Percentiles rank a stretch among this genome's conserved stretches.
phyloP scores from a whole-genome alignment of 257 asterid species.

The Capsicum rhomboideum region DNA sequence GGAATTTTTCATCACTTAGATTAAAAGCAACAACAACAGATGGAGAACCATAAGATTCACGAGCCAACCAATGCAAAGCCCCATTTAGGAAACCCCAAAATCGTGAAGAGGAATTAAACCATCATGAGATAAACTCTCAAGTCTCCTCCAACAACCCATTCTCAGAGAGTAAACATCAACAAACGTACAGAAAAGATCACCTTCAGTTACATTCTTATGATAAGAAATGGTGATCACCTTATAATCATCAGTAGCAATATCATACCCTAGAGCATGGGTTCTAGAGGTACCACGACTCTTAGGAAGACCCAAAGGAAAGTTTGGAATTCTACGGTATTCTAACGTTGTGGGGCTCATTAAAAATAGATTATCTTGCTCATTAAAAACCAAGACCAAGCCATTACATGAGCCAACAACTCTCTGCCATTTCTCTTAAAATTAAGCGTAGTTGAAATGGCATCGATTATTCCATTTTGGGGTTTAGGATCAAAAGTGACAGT shows the following conservation, averaged over 20 bases:
- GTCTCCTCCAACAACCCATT: no score
- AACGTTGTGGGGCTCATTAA: neutral
- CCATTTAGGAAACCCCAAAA: neutral
- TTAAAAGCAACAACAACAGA: neutral
- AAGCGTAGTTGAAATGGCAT: neutral
- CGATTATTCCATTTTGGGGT: neutral
- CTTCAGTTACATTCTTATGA: neutral
- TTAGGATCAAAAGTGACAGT: neutral
- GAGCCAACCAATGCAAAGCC: neutral
- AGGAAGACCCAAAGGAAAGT: neutral
- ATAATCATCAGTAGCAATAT: conserved; percentile 28
- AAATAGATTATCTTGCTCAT: neutral
- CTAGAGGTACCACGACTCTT: neutral
- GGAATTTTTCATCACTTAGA: neutral
- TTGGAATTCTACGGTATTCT: neutral
- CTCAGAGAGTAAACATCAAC: no score
- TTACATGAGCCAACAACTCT: neutral
- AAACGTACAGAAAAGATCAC: no score
- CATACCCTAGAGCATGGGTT: conserved; percentile 33
- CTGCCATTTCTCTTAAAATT: neutral
- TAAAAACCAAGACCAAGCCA: neutral
- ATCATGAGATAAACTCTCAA: no score
- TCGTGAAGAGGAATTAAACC: neutral
- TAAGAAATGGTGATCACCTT: conserved; percentile 32
- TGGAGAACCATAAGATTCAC: neutral